Percentiles rank a stretch among this genome's conserved stretches.
phyloP scores from a whole-genome alignment of 2,329 filamentous ascomycete genomes.

The Plectosphaerella cucumerina region DNA sequence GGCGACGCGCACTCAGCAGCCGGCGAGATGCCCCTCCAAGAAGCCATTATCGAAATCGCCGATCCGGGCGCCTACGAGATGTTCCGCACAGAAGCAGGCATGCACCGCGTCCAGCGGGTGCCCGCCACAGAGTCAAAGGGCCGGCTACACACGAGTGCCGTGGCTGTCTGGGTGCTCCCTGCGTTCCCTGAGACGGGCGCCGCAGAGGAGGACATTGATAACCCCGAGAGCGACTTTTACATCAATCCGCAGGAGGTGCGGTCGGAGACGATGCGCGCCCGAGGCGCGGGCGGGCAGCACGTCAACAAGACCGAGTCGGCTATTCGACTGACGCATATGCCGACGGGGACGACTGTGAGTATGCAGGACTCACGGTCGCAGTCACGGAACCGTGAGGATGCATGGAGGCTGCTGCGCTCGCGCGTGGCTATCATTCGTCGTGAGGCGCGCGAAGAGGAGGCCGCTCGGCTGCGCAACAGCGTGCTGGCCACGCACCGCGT shows the following conservation, averaged over 20 bases:
- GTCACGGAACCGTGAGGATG: slow-evolving; percentile 79
- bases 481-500: slow-evolving; percentile 77
- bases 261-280: slow-evolving; percentile 84
- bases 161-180: slow-evolving; percentile 87
- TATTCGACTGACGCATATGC: slow-evolving; percentile 84
- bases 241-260: slow-evolving; percentile 79
- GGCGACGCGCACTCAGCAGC: slow-evolving; percentile 47
- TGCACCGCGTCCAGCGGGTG: slow-evolving; percentile 91
- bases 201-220: slow-evolving; percentile 61
- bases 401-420: slow-evolving; percentile 80
- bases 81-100: slow-evolving; percentile 84
- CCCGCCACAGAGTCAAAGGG: slow-evolving; percentile 89
- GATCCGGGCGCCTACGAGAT: slow-evolving; percentile 73
- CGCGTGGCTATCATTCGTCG: slow-evolving; percentile 75
- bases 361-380: slow-evolving; percentile 95
- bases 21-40: slow-evolving; percentile 68
- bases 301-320: slow-evolving; percentile 98
- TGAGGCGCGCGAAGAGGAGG: slow-evolving; percentile 79
- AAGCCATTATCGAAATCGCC: slow-evolving; percentile 83
- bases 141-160: slow-evolving; percentile 88
- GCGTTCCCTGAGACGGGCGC: slow-evolving; percentile 62
- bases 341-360: slow-evolving; percentile 79
- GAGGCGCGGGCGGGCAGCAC: slow-evolving; percentile 92
- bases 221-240: slow-evolving; percentile 90
- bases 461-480: slow-evolving; percentile 68